Conservation (phyloP, 768 basidiomycete species). For the Paxillus involutus region DNA sequence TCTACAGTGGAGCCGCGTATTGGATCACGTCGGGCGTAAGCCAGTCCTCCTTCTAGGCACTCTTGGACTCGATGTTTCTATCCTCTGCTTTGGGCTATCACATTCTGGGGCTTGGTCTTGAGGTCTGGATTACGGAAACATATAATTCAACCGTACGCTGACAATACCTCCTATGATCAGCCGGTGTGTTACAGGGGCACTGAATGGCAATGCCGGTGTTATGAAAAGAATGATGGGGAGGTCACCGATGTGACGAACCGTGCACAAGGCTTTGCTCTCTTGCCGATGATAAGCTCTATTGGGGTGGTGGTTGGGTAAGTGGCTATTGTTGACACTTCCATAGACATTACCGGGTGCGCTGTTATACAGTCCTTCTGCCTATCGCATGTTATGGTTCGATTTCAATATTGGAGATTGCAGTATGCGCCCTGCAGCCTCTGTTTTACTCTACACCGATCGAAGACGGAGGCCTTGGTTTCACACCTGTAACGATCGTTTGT, state of each 20-base stretch:
- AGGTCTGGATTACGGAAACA: constrained; percentile 23
- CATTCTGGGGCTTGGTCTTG: constrained; percentile 59
- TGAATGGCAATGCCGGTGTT: constrained; percentile 66
- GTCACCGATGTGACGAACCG: constrained; percentile 44
- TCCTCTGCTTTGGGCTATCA: constrained; percentile 75
- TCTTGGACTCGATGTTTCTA: constrained; percentile 59
- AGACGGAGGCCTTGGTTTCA: constrained; percentile 39
- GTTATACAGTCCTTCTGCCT: constrained; percentile 25
- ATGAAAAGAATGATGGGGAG: constrained; percentile 69
- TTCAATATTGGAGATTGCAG: constrained; percentile 37
- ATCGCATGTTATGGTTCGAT: constrained; percentile 34
- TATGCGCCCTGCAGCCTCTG: constrained; percentile 37
- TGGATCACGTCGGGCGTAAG: constrained; percentile 70
- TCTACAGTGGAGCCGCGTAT: constrained; percentile 70
- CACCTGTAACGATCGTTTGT: no score
- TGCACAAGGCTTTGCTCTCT: constrained; percentile 18
- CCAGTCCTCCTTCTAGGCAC: constrained; percentile 70
- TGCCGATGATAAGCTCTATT: no score
- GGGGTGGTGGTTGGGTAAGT: background rate
- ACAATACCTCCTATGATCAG: background rate
- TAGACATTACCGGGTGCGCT: no score
- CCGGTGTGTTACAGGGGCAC: constrained; percentile 58
- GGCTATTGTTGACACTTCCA: no score
- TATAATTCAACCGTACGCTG: no score
- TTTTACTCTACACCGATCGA: constrained; percentile 39